Evolutionary conservation across 371 early-diverging fungal species (phyloP).

Genomic region (Zopfochytrium polystomum): DNA sequence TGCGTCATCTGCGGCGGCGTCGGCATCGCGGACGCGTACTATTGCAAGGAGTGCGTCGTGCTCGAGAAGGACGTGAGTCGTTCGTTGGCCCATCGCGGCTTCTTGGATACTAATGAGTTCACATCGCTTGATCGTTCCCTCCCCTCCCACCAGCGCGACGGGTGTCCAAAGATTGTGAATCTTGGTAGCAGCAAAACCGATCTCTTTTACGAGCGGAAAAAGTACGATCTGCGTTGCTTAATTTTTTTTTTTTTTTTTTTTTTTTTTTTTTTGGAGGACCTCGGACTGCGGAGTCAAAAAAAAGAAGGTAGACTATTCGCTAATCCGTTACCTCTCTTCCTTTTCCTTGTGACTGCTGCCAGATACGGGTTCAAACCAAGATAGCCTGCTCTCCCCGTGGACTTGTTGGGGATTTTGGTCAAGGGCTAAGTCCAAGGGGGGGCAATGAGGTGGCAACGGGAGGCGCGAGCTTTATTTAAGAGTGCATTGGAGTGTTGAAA

Average conservation of each 20-base stretch:
- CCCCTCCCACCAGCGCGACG: constrained; percentile 66
- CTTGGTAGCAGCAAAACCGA: constrained; percentile 58
- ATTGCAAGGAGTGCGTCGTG: constrained; percentile 87
- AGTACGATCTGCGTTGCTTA: constrained; percentile 66
- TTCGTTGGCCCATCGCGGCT: background rate
- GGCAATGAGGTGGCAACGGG: too few relatives aligned
- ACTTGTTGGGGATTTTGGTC: too few relatives aligned
- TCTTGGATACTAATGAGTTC: background rate
- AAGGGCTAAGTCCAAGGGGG: too few relatives aligned
- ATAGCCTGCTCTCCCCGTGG: too few relatives aligned
- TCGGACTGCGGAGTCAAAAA: too few relatives aligned
- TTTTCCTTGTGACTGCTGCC: too few relatives aligned
- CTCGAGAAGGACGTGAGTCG: constrained; percentile 82
- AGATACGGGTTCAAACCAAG: too few relatives aligned
- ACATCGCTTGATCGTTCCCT: background rate
- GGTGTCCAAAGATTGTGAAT: constrained; percentile 90
- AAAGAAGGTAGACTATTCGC: too few relatives aligned
- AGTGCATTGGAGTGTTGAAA: too few relatives aligned
- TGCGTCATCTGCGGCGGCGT: constrained; percentile 91
- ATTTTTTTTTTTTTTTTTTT: background rate
- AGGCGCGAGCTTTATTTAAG: too few relatives aligned
- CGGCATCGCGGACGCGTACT: constrained; percentile 94
- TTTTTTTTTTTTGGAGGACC: background rate
- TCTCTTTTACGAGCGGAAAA: constrained; percentile 91
- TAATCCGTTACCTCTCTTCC: too few relatives aligned